These are phyloP conservation scores for Phallus indusiatus DNA, from an alignment of 768 basidiomycete genomes.

Conservation along the genomic window DNA sequence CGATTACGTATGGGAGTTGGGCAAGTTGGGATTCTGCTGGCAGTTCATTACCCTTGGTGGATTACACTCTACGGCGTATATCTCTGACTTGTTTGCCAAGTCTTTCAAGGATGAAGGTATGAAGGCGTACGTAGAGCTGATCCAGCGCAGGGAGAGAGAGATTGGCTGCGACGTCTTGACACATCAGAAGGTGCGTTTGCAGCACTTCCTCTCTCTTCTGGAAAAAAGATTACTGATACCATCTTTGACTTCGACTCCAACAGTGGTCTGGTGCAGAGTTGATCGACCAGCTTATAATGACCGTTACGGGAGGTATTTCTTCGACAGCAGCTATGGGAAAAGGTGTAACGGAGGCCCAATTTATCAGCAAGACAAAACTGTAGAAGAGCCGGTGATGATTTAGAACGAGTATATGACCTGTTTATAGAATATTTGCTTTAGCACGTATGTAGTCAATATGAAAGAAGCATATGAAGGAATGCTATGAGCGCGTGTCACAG, in stretches of 20 bases:
- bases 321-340: conserved; percentile 99
- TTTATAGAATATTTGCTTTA: no score
- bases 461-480: no score
- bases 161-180: conserved; percentile 94
- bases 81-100: conserved; percentile 85
- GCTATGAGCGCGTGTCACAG: not conserved
- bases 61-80: conserved; percentile 95
- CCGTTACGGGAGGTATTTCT: conserved; percentile 94
- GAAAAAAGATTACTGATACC: conserved; percentile 7
- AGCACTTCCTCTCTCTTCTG: not conserved
- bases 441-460: no score
- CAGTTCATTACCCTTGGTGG: conserved; percentile 98
- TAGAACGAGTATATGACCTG: no score
- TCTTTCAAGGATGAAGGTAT: conserved; percentile 91
- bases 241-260: not conserved
- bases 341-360: conserved; percentile 90
- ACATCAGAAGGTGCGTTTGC: conserved; percentile 79
- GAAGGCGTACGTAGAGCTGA: conserved; percentile 96
- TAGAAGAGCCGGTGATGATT: not conserved
- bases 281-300: conserved; percentile 84
- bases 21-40: conserved; percentile 95
- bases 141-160: conserved; percentile 89
- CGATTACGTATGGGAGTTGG: conserved; percentile 84
- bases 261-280: conserved; percentile 96
- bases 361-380: conserved; percentile 22